Percentiles rank a stretch among this genome's conserved stretches.
Conservation (phyloP, 2,329 filamentous ascomycete species). For the Paecilomyces sp. region DNA sequence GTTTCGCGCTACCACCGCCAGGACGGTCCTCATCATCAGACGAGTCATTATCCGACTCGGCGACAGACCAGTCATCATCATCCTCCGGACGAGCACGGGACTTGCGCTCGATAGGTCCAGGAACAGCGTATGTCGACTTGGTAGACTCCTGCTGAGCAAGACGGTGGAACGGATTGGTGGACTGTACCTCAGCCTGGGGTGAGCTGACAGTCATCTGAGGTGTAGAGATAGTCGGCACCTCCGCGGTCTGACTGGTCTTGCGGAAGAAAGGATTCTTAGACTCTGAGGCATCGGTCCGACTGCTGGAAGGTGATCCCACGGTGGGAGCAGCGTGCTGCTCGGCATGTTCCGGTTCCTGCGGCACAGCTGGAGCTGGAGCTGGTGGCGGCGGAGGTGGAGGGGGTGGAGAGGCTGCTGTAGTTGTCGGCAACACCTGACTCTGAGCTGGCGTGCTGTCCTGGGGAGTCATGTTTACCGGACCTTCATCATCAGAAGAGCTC, state of each 20-base stretch:
- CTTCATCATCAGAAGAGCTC: slow-evolving; percentile 76
- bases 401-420: slow-evolving; percentile 18
- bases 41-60: slow-evolving; percentile 69
- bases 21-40: slow-evolving; percentile 65
- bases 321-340: slow-evolving; percentile 43
- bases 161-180: slow-evolving; percentile 95
- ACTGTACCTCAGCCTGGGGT: slow-evolving; percentile 47
- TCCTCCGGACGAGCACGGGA: slow-evolving; percentile 55
- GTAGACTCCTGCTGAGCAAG: slow-evolving; percentile 56
- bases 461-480: slow-evolving; percentile 61
- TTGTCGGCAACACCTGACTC: slow-evolving; percentile 46
- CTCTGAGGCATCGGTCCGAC: slow-evolving; percentile 58
- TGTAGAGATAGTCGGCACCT: slow-evolving; percentile 39
- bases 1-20: slow-evolving; percentile 76
- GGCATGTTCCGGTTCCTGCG: slow-evolving; percentile 47
- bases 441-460: slow-evolving; percentile 53
- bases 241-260: slow-evolving; percentile 67
- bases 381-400: slow-evolving; percentile 20
- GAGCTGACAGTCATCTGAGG: slow-evolving; percentile 31
- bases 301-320: slow-evolving; percentile 40
- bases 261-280: slow-evolving; percentile 94
- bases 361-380: slow-evolving; percentile 13
- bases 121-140: slow-evolving; percentile 45
- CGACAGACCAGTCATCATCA: slow-evolving; percentile 71
- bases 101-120: slow-evolving; percentile 40